Evolutionary conservation across 106 monocot genomes (phyloP), one percentile per base, ranked within the genome.

Genomic region (Platanthera zijinensis): DNA sequence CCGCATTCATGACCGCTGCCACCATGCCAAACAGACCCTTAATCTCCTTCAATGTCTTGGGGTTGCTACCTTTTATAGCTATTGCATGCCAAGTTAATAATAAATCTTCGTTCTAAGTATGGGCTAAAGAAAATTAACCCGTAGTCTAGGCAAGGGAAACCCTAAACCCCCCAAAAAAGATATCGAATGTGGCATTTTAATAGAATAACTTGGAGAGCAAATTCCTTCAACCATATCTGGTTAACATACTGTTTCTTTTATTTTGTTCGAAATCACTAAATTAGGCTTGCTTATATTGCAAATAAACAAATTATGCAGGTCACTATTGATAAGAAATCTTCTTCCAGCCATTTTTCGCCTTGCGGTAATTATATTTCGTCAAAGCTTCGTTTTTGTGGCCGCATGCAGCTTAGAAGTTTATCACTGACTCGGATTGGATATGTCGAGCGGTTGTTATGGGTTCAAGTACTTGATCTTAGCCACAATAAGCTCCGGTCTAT

Each of bases 401-500:
- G 76, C 57, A 12, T 95, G 7, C 76, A 77, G 14, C 80, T 95
- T 75, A 83, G 73, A 51, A 81, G 75, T 7, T 75, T 86, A 32
- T 89, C 89, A 51, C 83, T 95, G 80, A 86, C 97, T 64, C 87
- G 90, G 54, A 84, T 94, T 79, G 97, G 88, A 3, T 94, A 73
- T 77, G 76, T 77, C 59, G 92, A 94, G 69, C 87, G 84, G 47
- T 61, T 99, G 56, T 79, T 99, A 59, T 92, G 94, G 94, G 86
- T 99, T 71, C 89, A 92, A 49, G 78, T 84, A 68, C 86, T 99
- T 53, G 99, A 99, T 83, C 99, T 99, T 72, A 90, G 90, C 77
- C 83, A 94, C 81, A 99, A 99, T 76, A 88, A 90, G 66, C 86
- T 99, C 69, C 86, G 75, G 18, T 88, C 92, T 52, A 77, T 99